Conservation (phyloP, 805 yeast species). For the Saturnispora gosingensis region DNA sequence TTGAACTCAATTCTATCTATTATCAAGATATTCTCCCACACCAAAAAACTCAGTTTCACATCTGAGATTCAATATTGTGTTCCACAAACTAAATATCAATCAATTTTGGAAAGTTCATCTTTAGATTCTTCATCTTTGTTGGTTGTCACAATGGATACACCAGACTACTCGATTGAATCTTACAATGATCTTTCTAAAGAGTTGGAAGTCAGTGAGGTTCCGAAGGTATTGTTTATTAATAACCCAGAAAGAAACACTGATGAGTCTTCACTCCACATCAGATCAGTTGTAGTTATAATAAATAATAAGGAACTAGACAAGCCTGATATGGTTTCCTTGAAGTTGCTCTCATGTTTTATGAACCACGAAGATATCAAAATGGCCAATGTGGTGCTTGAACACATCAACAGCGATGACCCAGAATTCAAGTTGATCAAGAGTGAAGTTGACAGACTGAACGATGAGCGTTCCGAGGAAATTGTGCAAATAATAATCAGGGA, state of each 20-base stretch:
- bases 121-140: slow-evolving; percentile 18
- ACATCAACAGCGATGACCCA: slow-evolving; percentile 1
- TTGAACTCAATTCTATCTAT: slow-evolving; percentile 31
- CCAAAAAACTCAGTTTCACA: slow-evolving; percentile 23
- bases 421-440: neutral
- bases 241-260: slow-evolving; percentile 17
- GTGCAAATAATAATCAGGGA: neutral
- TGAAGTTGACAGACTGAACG: neutral
- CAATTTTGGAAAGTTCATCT: slow-evolving; percentile 17
- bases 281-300: slow-evolving; percentile 17
- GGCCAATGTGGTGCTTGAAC: slow-evolving; percentile 8
- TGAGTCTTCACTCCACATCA: neutral
- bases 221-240: slow-evolving; percentile 22
- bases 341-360: slow-evolving; percentile 19
- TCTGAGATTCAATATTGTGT: slow-evolving; percentile 26
- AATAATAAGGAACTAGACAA: slow-evolving; percentile 12
- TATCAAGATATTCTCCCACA: slow-evolving; percentile 25
- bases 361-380: slow-evolving; percentile 12
- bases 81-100: slow-evolving; percentile 20
- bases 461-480: slow-evolving; percentile 1
- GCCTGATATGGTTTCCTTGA: slow-evolving; percentile 19
- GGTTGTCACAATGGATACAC: slow-evolving; percentile 18
- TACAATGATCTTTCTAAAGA: slow-evolving; percentile 12
- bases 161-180: slow-evolving; percentile 13
- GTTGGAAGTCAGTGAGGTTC: slow-evolving; percentile 8